These are phyloP conservation scores for Triticum monococcum DNA, from an alignment of 176 grass and related monocot genomes.

Conservation along the genomic window DNA sequence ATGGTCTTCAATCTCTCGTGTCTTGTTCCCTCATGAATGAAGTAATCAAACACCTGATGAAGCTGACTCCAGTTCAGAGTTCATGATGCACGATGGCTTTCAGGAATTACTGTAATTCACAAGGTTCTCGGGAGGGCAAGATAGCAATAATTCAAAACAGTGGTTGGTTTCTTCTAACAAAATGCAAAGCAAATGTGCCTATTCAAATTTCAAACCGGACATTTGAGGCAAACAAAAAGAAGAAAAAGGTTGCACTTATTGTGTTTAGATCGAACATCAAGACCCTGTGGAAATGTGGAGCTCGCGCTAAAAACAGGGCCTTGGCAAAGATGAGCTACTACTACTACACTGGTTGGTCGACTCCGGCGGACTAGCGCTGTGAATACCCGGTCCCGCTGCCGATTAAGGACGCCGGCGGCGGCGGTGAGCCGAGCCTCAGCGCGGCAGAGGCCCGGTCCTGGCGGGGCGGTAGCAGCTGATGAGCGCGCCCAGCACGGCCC, in stretches of 20 bases:
- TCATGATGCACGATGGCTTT: background rate
- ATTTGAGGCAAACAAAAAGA: background rate
- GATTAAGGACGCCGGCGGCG: too few relatives aligned
- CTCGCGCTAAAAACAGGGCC: background rate
- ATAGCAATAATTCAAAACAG: background rate
- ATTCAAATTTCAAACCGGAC: background rate
- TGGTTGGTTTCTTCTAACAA: background rate
- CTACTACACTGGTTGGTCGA: background rate
- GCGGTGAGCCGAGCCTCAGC: slow-evolving; percentile 8
- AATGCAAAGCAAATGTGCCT: background rate
- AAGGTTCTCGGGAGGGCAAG: background rate
- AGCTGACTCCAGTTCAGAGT: background rate
- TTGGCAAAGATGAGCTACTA: background rate
- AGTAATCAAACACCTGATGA: background rate
- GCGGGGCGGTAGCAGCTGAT: slow-evolving; percentile 31
- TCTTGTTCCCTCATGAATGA: background rate
- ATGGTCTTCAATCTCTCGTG: background rate
- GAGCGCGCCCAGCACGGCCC: background rate
- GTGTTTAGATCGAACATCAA: background rate
- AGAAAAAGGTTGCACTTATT: background rate
- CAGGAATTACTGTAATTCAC: background rate
- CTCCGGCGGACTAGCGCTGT: background rate
- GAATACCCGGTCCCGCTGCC: background rate
- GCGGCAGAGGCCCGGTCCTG: slow-evolving; percentile 37
- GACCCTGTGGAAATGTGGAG: background rate